Evolutionary conservation across 179 eudicot genomes (phyloP), one percentile per base, ranked within the genome.

Genomic region (Heliamphora pulchella): DNA sequence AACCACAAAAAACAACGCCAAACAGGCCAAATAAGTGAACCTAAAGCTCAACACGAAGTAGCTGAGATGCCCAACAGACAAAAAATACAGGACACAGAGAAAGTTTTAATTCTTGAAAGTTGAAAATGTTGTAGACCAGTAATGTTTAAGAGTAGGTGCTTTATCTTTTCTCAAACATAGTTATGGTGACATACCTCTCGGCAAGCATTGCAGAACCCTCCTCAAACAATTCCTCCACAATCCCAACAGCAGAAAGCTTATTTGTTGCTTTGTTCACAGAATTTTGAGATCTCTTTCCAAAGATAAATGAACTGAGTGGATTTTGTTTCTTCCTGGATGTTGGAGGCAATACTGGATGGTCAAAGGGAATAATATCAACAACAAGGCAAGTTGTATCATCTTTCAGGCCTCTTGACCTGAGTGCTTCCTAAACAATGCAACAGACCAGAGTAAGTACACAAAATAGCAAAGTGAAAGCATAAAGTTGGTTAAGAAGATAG

Each of bases 361-460:
- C 90, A 80, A 90, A 90, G 74, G 97, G 96, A 83, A 92, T 90
- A 82, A 96, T 92, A 89, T 96, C 97, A 87, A 96, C 98, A 83
- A 96, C 98, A 82, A 96, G 82, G 89, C 99, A 96, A 80, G 98
- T 96, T 78, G 99, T 96, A 87, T 96, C 99, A 90, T 96, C 99
- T 84, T 96, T 94, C 80, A 96, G 89, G 81, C 99, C 99, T 85
- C 94, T 87, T 78, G 97, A 91, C 84, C 99, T 91, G 74, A 83
- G 88, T 64, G 91, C 89, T 50, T 94, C 98, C 89, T 96, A 58
- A 47, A 43, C 50, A 63, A 17, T 5, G 11, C 55, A 54, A 58
- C 41, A 65, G 0, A 48, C 2, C 14, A 69, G 13, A 43, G 9
- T 39, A 55, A 54, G 5, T 50, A 58, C 0, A 61, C 20, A 3